These are phyloP conservation scores for Gracilaria domingensis DNA, from an alignment of 23 red algal genomes.

Conservation along the genomic window DNA sequence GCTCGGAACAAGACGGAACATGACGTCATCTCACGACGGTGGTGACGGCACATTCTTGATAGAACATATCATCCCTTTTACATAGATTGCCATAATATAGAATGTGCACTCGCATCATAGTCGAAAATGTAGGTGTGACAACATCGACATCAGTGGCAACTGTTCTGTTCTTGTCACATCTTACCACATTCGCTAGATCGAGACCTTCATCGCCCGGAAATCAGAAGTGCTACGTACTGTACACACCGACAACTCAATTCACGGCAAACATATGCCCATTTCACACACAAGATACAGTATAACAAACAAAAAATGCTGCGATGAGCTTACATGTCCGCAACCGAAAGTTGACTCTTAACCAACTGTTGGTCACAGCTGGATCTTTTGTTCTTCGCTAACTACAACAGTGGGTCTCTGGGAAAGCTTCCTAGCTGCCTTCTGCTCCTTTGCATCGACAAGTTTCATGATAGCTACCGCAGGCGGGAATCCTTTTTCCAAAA, in stretches of 20 bases:
- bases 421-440: constrained; percentile 69
- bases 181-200: neutral
- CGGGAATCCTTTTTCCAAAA: constrained; percentile 79
- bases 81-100: neutral
- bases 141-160: neutral
- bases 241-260: neutral
- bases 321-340: neutral
- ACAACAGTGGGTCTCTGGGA: constrained; percentile 14
- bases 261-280: neutral
- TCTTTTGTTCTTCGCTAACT: constrained; percentile 55
- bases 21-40: too few species aligned
- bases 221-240: neutral
- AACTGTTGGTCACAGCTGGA: constrained; percentile 18
- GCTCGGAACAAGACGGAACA: too few species aligned
- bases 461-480: constrained; percentile 79
- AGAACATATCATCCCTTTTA: neutral
- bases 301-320: neutral
- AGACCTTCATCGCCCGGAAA: neutral
- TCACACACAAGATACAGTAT: neutral
- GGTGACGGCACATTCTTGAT: neutral
- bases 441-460: constrained; percentile 77
- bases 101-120: neutral
- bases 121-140: neutral
- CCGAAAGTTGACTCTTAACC: neutral
- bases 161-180: neutral